Evolutionary conservation across 495 filamentous ascomycete genomes (phyloP), one percentile per base, ranked within the genome.

Genomic region (Paragyromitra xinjiangensis): DNA sequence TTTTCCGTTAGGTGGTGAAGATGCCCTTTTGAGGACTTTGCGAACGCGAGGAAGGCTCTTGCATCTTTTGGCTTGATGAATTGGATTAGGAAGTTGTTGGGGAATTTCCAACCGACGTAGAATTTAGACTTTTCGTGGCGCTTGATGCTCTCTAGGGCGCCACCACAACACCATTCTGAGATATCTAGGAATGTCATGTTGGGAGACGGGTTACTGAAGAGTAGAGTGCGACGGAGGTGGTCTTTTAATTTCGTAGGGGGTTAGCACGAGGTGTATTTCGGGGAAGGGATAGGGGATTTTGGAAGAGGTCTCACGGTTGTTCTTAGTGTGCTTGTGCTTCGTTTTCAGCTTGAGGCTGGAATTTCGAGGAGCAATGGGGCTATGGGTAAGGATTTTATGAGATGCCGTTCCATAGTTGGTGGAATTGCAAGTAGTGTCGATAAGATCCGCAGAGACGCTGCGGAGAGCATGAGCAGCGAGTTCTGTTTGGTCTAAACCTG

Each of bases 201-300:
- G 65, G 65, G 29, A 8, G 29, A 68, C 40, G 65, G 48, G 11
- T 68, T 68, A 8, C 34, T 68, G 6, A 68, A 68, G 50, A 68
- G n/a, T 19, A 68, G 29, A 11, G 50, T 55, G 19, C 48, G 37
- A 16, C 24, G 64, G 44, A 16, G 44, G 3, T 51, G 44, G 9
- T 40, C 44, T 22, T 22, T 22, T 48, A 11, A 11, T 48, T 48
- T 48, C 16, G 11, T 48, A 16, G 16, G 5, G 3, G 14, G 0
- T 48, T 48, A 48, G 44, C 0, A 48, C 16, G 16, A 34, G 4
- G 29, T 34, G 3, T 34, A 34, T 34, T 34, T 3, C 3, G 29
- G 29, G 29, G 29, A 3, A 34, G 29, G 29, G 29, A 34, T 34
- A 34, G 4, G 29, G 4, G 2, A 3, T 3, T 34, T 34, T 34